Conservation (phyloP, 1,284 basidiomycete species). For the Malassezia vespertilionis region DNA sequence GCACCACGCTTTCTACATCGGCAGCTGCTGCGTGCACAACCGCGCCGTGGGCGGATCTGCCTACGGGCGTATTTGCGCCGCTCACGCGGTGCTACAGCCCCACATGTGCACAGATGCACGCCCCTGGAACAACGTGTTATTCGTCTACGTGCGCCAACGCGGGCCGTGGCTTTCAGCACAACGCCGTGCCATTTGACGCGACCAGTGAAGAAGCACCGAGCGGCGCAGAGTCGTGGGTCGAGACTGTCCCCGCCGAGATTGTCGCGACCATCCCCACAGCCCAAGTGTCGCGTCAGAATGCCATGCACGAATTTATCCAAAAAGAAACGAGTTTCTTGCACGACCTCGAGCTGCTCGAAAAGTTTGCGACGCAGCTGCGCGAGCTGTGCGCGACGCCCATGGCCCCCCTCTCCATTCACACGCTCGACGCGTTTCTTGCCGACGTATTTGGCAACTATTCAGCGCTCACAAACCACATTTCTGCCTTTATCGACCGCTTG, state of each 20-base stretch:
- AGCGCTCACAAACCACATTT: conserved; percentile 70
- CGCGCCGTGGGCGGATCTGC: conserved; percentile 61
- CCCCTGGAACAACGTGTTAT: conserved; percentile 21
- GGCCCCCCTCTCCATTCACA: conserved; percentile 28
- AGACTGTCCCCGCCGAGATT: conserved; percentile 60
- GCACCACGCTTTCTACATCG: not conserved
- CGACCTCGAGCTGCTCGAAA: conserved; percentile 73
- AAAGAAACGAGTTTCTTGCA: conserved; percentile 82
- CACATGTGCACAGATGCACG: conserved; percentile 59
- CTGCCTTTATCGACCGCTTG: conserved; percentile 68
- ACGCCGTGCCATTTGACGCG: not conserved
- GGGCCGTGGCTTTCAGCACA: not conserved
- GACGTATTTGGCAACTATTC: conserved; percentile 78
- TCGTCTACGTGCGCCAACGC: conserved; percentile 24
- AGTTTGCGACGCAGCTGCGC: conserved; percentile 25
- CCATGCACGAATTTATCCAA: conserved; percentile 80
- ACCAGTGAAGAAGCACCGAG: conserved; percentile 11
- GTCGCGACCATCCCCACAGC: conserved; percentile 60
- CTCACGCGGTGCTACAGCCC: conserved; percentile 96
- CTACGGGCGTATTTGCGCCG: conserved; percentile 88
- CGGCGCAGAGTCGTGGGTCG: conserved; percentile 59
- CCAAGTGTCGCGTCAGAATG: conserved; percentile 74
- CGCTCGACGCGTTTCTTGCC: conserved; percentile 67
- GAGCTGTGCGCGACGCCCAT: not conserved
- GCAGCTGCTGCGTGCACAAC: conserved; percentile 13